Evolutionary conservation across 306 rosid species (phyloP), one percentile per base, ranked within the genome.

Genomic region (Quercus berberidifolia): DNA sequence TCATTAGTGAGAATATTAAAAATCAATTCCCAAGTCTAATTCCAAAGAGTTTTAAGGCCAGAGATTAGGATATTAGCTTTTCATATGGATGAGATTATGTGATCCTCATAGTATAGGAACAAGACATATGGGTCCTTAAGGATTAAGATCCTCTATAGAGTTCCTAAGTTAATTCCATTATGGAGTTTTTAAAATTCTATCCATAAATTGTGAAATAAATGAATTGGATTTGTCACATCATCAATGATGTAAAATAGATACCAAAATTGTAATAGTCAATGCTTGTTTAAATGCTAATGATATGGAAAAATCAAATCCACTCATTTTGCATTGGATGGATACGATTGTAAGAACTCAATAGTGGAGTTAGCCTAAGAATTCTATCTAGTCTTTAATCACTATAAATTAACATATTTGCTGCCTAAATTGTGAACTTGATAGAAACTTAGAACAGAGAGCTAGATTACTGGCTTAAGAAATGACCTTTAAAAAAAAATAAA

Each of bases 1-100:
- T 46, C 46, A 26, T 58, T 54, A 41, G 56, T 65, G 64, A 57
- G 6, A 54, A 55, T 7, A 55, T 4, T 17, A 71, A 33, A 74
- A 69, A 46, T 35, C 71, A 69, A 57, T 71, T 38, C 11, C n/a
- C 28, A 41, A 11, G 46, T 30, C 15, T n/a, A 63, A 65, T 73
- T 19, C 52, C 71, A 7, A 6, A 71, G 12, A 1, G 28, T 26
- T 33, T 21, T 55, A 6, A 80, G 74, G 30, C 43, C 20, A 69
- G 7, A 49, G 59, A 75, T 18, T 30, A 26, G 35, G 12, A 64
- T 31, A 75, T 20, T 74, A 79, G 67, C 74, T 55, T 73, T 81
- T 70, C 65, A 75, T 9, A 65, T 17, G 65, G 64, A 69, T 3
- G 41, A 79, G 11, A 58, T 57, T 18, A 75, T 43, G 49, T 75